Base-by-base conservation (phyloP, 768 basidiomycete genomes). In the Cubamyces lactineus region DNA sequence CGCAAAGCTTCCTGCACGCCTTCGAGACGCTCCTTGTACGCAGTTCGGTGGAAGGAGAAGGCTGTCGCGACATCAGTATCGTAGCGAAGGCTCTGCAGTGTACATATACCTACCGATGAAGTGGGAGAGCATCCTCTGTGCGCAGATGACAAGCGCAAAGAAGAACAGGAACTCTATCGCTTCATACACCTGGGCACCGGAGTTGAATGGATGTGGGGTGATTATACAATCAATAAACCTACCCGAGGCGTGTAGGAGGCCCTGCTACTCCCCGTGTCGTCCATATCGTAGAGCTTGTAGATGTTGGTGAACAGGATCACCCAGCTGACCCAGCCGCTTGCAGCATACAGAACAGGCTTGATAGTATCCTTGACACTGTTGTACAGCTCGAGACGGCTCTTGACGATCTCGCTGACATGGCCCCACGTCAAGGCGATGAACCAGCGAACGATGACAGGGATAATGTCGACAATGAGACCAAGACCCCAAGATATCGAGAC, bases 401-500 rank as follows among this genome's bases (percentile, higher is more conserved):
- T 91, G 70, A 91, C 74, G 23, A 67, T 69, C 67, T 92, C 91
- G 34, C 86, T 88, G 43, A 91, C 83, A 67, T 89, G 89, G 0
- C 90, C 91, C 91, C 91, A 92, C 5, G 80, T 74, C 13, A 82
- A 73, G 26, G 83, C 77, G 63, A 92, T 82, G 61, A 82, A 65
- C 64, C 81, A 78, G 42, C 79, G 83, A 53, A 79, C 66, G 53
- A 87, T 50, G 45, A 80, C 76, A 12, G 91, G 90, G 53, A 90
- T 73, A 55, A 92, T 73, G 70, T 92, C 88, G 66, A 91, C 77
- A 61, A 88, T 75, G 75, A 90, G 76, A 19, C 87, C 91, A 38
- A 93, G 84, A 63, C 80, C 87, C 91, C 91, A 93, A 2, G 90
- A 91, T 53, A 91, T 80, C 60, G 89, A 76, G 53, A 92, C 76